Base-by-base conservation (phyloP, 2,329 filamentous ascomycete genomes). In the Cercospora sojina region DNA sequence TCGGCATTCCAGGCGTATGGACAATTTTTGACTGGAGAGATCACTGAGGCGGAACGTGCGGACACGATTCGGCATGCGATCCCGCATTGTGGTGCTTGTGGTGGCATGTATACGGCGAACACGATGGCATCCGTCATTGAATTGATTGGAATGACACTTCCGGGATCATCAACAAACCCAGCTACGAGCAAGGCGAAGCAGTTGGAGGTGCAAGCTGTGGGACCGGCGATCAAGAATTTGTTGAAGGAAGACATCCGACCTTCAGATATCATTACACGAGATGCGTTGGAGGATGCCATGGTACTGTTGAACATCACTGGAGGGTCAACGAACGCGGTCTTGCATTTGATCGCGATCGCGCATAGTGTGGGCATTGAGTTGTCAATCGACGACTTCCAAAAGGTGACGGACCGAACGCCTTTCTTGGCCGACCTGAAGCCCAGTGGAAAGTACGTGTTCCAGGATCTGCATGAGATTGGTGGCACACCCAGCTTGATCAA, bases 1-100 rank as follows among this genome's bases (percentile, higher is more conserved):
- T 97, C 93, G 59, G 95, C 95, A 51, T 99, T 99, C 87, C 95
- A 99, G 82, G 91, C 94, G 5, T 98, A 98, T 77, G 95, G 95
- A 27, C 92, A 97, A 79, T 98, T 93, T 82, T 89, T 99, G 74
- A 87, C 91, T 12, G 94, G 94, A 51, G 88, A 97, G 76, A 97
- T 98, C 80, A 90, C 85, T 71, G 95, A 99, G 81, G 89, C 95
- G 76, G 85, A 94, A 81, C 90, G 95, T 61, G 96, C 93, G 79
- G 95, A 98, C 80, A 94, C 98, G 76, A 97, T 97, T 79, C 88
- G 93, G 69, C 85, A 98, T 77, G 93, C 95, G 51, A 97, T 93
- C 79, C 91, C 91, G 25, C 91, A 92, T 41, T 84, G 88, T 73
- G 92, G 92, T 72, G 92, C 92, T 12, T 96, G 92, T 74, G 92